These are phyloP conservation scores for Groenewaldozyma auringiensis DNA, from an alignment of 1,139 yeast genomes.

Conservation along the genomic window DNA sequence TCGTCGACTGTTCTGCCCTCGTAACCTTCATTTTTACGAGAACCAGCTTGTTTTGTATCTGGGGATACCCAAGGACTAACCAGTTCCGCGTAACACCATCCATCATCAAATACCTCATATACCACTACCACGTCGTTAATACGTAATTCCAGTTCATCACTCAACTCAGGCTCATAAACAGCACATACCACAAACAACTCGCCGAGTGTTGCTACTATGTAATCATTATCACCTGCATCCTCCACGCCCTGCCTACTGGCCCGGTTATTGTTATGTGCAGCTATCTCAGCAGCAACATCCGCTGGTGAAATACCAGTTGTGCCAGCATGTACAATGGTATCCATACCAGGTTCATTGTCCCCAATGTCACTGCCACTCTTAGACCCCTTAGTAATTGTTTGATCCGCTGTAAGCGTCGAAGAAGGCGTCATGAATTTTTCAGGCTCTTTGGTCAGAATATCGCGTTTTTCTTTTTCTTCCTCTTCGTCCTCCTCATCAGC, in stretches of 20 bases:
- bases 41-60: neutral
- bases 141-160: conserved; percentile 30
- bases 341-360: neutral
- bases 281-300: conserved; percentile 1
- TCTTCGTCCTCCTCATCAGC: neutral
- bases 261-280: neutral
- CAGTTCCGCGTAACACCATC: conserved; percentile 30
- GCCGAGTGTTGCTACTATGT: conserved; percentile 13
- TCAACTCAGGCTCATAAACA: conserved; percentile 27
- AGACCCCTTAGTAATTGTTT: neutral
- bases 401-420: neutral
- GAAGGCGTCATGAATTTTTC: too few species aligned
- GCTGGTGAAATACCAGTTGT: neutral
- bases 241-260: neutral
- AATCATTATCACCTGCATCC: neutral
- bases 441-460: neutral
- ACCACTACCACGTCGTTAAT: conserved; percentile 28
- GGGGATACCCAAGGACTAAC: conserved; percentile 2
- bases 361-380: too few species aligned
- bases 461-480: neutral
- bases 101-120: conserved; percentile 32
- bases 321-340: neutral
- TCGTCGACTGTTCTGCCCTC: neutral
- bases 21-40: neutral
- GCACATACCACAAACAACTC: conserved; percentile 23